These are phyloP conservation scores for Hypomyces rosellus DNA, from an alignment of 2,329 filamentous ascomycete species.

Conservation along the genomic window DNA sequence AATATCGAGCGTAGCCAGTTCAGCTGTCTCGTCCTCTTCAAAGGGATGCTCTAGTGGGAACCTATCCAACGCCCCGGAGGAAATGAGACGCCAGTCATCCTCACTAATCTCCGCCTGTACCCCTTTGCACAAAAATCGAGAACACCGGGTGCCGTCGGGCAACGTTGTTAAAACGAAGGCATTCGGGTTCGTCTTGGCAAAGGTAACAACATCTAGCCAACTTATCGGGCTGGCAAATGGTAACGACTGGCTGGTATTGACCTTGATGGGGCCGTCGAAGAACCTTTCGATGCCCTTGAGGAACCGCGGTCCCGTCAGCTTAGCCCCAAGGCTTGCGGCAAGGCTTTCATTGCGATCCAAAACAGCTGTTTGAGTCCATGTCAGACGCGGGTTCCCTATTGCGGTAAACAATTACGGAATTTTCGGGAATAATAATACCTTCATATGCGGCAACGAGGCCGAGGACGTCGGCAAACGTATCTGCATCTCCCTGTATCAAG, in stretches of 20 bases:
- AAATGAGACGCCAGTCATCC: constrained; percentile 80
- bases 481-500: constrained; percentile 49
- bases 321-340: constrained; percentile 76
- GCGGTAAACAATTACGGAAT: not conserved
- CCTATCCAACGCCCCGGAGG: constrained; percentile 74
- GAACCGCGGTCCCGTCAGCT: constrained; percentile 73
- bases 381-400: constrained; percentile 6
- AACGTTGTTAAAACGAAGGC: constrained; percentile 69
- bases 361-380: constrained; percentile 47
- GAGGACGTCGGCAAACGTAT: constrained; percentile 68
- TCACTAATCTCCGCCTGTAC: constrained; percentile 78
- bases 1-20: constrained; percentile 77
- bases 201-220: constrained; percentile 82
- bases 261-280: constrained; percentile 70
- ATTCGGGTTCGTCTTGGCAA: constrained; percentile 71
- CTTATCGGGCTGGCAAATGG: constrained; percentile 57
- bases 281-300: constrained; percentile 81
- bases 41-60: constrained; percentile 72
- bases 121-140: constrained; percentile 77
- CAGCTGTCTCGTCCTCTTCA: constrained; percentile 79
- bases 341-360: constrained; percentile 81
- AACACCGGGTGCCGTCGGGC: constrained; percentile 63
- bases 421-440: constrained; percentile 31
- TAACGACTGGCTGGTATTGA: constrained; percentile 40
- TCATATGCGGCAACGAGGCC: constrained; percentile 73